These are phyloP conservation scores for Hypoxylon fuscum DNA, from an alignment of 495 filamentous ascomycete genomes.

Conservation along the genomic window DNA sequence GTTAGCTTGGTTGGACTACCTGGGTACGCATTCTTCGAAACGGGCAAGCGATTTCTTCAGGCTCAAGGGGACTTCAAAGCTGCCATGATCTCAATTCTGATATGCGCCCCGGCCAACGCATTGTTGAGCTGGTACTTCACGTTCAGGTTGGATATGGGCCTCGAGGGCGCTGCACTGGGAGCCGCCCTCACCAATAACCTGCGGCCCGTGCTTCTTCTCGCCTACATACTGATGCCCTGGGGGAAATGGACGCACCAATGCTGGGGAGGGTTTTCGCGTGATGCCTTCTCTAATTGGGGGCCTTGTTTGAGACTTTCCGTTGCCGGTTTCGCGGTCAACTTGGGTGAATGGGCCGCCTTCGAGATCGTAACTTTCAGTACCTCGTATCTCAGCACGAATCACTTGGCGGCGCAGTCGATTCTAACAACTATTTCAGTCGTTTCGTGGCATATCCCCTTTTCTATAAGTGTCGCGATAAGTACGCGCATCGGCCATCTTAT, in stretches of 20 bases:
- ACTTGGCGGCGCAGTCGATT: constrained; percentile 72
- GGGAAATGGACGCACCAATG: constrained; percentile 58
- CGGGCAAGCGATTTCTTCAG: constrained; percentile 76
- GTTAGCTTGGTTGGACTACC: constrained; percentile 72
- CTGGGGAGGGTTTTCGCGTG: constrained; percentile 63
- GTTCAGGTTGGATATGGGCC: constrained; percentile 67
- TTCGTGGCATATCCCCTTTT: constrained; percentile 74
- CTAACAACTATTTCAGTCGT: constrained; percentile 67
- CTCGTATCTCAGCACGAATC: constrained; percentile 56
- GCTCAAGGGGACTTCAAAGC: constrained; percentile 78
- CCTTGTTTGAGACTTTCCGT: constrained; percentile 66
- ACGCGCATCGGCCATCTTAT: constrained; percentile 73
- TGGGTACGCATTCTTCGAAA: constrained; percentile 76
- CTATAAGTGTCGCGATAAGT: constrained; percentile 68
- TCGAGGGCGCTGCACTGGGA: constrained; percentile 66
- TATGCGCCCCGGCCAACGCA: constrained; percentile 77
- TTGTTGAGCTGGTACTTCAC: constrained; percentile 80
- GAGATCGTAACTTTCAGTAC: constrained; percentile 65
- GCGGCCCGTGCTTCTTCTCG: constrained; percentile 60
- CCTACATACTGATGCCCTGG: constrained; percentile 52
- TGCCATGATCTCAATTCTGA: constrained; percentile 69
- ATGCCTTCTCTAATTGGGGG: constrained; percentile 61
- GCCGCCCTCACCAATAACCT: constrained; percentile 63
- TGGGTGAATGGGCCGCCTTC: constrained; percentile 66
- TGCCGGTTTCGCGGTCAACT: constrained; percentile 65